A percentile compares a stretch with the other conserved stretches of the same genome.
phyloP scores from a whole-genome alignment of 169 alveolate species.

The Neospora caninum region DNA sequence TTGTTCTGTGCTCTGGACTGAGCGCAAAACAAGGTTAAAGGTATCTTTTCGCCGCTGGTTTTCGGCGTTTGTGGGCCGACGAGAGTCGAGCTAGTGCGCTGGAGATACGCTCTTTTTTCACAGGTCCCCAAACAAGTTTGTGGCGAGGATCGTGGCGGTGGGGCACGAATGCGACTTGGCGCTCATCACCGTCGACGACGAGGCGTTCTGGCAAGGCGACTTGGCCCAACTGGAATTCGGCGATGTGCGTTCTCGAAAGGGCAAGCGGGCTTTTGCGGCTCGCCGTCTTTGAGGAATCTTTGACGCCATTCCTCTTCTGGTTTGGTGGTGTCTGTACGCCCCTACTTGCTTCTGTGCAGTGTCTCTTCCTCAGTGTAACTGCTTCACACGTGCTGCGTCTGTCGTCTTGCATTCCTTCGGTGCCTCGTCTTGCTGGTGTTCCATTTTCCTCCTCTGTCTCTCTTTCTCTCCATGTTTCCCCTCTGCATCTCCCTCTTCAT shows the following conservation, averaged over 20 bases:
- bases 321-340: neutral
- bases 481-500: neutral
- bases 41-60: no score
- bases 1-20: neutral
- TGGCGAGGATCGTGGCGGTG: conserved; percentile 76
- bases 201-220: conserved; percentile 78
- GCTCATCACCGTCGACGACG: conserved; percentile 80
- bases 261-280: neutral
- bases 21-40: no score
- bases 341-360: neutral
- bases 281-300: neutral
- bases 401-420: neutral
- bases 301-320: neutral
- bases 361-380: neutral
- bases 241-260: conserved; percentile 27
- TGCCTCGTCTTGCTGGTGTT: neutral
- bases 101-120: neutral
- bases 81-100: no score
- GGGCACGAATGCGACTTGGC: conserved; percentile 89
- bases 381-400: neutral
- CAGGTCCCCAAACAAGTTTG: conserved; percentile 73
- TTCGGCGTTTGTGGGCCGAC: no score
- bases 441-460: neutral
- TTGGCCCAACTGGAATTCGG: conserved; percentile 79
- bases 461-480: no score